Evolutionary conservation across 306 rosid species (phyloP), one percentile per base, ranked within the genome.

Genomic region (Rubus idaeus): DNA sequence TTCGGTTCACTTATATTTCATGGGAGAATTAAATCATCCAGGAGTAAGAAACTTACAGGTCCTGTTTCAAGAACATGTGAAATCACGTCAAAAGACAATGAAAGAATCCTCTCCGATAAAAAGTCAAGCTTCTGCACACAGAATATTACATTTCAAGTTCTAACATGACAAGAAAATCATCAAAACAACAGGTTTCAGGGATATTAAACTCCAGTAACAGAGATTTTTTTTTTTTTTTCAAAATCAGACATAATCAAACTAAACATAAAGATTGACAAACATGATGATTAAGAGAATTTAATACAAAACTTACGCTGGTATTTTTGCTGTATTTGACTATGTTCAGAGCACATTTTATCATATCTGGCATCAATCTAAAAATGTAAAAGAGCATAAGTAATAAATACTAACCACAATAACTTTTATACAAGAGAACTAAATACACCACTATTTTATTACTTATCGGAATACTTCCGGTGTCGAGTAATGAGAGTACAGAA

Each of bases 311-410:
- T 88, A 93, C 98, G 69, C 86, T 79, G 57, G 83, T 74, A 64
- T 71, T 80, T 79, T 86, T 88, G 86, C 86, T 89, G 80, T 79
- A 84, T 65, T 88, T 87, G 80, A 91, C 96, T 12, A 91, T 75
- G 86, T 62, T 87, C 77, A 87, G 77, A 73, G 78, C 93, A 84
- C 89, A 86, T 49, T 83, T 87, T 52, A 91, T 78, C 77, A 93
- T 88, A 84, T 89, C 86, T 46, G 93, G 93, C 95, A 93, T 93
- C 85, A 91, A 88, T 91, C 98, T 93, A 96, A 83, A 86, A 88
- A 78, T 49, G 46, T 16, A 71, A 71, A 51, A 60, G 68, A 79
- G 49, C 8, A 20, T 10, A 83, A 56, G 56, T 56, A 78, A 60
- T 82, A 64, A 78, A 83, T 41, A 58, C 74, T 41, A 76, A 60